A percentile compares a stretch with the other conserved stretches of the same genome.
These are phyloP conservation scores for Saitozyma podzolica DNA, from an alignment of 768 basidiomycete species.

Conservation along the genomic window DNA sequence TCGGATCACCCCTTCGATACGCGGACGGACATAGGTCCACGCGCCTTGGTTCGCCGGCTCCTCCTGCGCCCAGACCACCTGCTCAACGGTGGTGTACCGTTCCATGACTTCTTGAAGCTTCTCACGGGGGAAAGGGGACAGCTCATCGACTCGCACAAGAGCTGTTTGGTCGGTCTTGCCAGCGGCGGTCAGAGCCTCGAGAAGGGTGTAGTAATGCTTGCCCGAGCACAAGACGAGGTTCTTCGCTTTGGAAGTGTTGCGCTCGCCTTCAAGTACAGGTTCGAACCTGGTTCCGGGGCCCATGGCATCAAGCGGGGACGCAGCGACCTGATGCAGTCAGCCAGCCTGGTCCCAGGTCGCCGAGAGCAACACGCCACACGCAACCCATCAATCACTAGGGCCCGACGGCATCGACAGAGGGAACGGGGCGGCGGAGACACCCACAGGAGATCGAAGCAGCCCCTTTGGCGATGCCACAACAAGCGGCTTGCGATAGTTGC, in stretches of 20 bases:
- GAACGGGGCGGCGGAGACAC: constrained; percentile 33
- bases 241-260: constrained; percentile 53
- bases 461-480: constrained; percentile 83
- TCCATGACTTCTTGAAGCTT: constrained; percentile 58
- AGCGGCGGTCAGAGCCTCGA: constrained; percentile 50
- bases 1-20: constrained; percentile 61
- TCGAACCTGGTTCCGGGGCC: constrained; percentile 64
- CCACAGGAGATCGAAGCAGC: constrained; percentile 71
- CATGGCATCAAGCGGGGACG: constrained; percentile 68
- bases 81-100: constrained; percentile 56
- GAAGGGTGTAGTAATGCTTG: constrained; percentile 84
- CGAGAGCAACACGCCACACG: neutral
- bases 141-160: constrained; percentile 77
- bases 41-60: constrained; percentile 87
- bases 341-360: neutral
- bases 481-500: constrained; percentile 84
- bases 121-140: constrained; percentile 81
- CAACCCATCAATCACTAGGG: no score
- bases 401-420: neutral
- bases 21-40: constrained; percentile 65
- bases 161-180: constrained; percentile 58
- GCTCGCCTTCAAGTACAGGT: constrained; percentile 61
- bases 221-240: constrained; percentile 76
- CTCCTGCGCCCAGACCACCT: constrained; percentile 73
- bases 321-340: constrained; percentile 62